Conservation (phyloP, 805 yeast species). For the Grigorovia yakushimaensis region DNA sequence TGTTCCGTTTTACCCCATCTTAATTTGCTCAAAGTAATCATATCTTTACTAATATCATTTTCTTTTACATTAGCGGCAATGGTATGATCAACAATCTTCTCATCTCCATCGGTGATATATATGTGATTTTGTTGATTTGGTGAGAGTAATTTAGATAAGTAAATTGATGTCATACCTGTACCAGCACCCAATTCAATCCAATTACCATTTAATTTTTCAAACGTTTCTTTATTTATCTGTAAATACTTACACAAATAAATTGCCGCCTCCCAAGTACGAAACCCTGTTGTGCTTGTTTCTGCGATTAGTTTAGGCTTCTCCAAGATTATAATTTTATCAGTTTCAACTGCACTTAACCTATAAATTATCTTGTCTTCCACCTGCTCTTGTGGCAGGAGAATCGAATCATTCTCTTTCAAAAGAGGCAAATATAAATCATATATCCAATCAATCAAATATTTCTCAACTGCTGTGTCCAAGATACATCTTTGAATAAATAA, state of each 20-base stretch:
- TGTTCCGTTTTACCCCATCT: slow-evolving; percentile 51
- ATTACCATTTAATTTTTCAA: background rate
- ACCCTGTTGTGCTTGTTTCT: slow-evolving; percentile 78
- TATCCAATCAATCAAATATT: slow-evolving; percentile 14
- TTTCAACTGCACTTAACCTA: slow-evolving; percentile 11
- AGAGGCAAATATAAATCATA: slow-evolving; percentile 27
- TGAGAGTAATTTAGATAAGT: slow-evolving; percentile 5
- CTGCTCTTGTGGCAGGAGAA: slow-evolving; percentile 9
- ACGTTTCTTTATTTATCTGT: background rate
- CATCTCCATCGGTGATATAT: slow-evolving; percentile 28
- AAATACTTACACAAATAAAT: slow-evolving; percentile 40
- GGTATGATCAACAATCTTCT: slow-evolving; percentile 14
- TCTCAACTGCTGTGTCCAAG: slow-evolving; percentile 33
- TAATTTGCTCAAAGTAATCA: slow-evolving; percentile 31
- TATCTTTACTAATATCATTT: slow-evolving; percentile 29
- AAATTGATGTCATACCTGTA: slow-evolving; percentile 50
- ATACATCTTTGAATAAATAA: slow-evolving; percentile 19
- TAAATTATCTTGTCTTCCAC: slow-evolving; percentile 28
- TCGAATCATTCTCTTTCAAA: slow-evolving; percentile 18
- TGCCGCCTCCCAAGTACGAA: slow-evolving; percentile 92
- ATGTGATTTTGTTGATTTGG: slow-evolving; percentile 1
- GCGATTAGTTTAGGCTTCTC: slow-evolving; percentile 60
- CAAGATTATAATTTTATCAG: slow-evolving; percentile 28
- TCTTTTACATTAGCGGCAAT: slow-evolving; percentile 32
- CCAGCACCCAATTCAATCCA: slow-evolving; percentile 81